These are phyloP conservation scores for Arthroderma sp. DNA, from an alignment of 2,329 filamentous ascomycete genomes.

Conservation along the genomic window DNA sequence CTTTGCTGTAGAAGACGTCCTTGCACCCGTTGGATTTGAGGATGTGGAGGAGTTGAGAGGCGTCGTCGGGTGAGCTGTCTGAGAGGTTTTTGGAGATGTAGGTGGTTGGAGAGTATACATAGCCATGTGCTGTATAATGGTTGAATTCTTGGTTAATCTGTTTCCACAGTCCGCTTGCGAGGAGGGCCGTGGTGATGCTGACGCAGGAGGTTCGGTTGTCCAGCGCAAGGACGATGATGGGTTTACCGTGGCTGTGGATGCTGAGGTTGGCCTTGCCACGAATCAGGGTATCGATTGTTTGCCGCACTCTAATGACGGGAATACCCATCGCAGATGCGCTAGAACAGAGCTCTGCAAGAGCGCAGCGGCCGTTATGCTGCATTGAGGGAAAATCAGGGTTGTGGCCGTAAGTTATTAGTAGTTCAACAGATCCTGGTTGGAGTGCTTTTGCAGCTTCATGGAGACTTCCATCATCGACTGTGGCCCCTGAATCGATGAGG, in stretches of 20 bases:
- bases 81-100: slow-evolving; percentile 34
- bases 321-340: slow-evolving; percentile 38
- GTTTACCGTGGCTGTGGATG: slow-evolving; percentile 33
- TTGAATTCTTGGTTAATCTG: slow-evolving; percentile 49
- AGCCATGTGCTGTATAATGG: slow-evolving; percentile 38
- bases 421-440: slow-evolving; percentile 42
- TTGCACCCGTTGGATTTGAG: slow-evolving; percentile 11
- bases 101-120: slow-evolving; percentile 52
- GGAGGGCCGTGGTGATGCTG: slow-evolving; percentile 42
- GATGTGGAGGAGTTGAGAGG: slow-evolving; percentile 8
- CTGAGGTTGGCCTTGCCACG: slow-evolving; percentile 36
- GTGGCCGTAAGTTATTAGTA: slow-evolving; percentile 47
- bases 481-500: slow-evolving; percentile 43
- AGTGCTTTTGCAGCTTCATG: slow-evolving; percentile 51
- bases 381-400: slow-evolving; percentile 53
- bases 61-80: slow-evolving; percentile 6
- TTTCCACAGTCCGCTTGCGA: slow-evolving; percentile 54
- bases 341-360: slow-evolving; percentile 50
- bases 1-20: slow-evolving; percentile 10
- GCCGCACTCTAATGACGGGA: slow-evolving; percentile 37
- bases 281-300: slow-evolving; percentile 45
- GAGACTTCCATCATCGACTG: slow-evolving; percentile 51
- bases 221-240: slow-evolving; percentile 47
- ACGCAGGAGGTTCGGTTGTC: slow-evolving; percentile 42
- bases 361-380: slow-evolving; percentile 49